Evolutionary conservation across 2,329 filamentous ascomycete genomes (phyloP).

Genomic region (Xylaria sp.): DNA sequence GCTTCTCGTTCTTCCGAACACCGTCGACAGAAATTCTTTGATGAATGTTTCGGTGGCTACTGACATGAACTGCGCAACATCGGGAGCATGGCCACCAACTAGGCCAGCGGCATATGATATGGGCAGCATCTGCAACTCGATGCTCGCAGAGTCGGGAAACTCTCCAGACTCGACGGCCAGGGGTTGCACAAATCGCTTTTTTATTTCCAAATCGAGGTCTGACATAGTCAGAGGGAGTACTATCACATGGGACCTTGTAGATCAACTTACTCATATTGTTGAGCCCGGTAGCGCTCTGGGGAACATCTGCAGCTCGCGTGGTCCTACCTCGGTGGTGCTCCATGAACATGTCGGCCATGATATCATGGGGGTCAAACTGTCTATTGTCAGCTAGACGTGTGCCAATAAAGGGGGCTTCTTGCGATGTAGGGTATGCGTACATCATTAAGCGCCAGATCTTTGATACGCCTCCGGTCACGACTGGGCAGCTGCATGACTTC

Average conservation of each 20-base stretch:
- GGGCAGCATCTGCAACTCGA: constrained; percentile 69
- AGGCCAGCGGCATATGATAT: constrained; percentile 72
- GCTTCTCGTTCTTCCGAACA: constrained; percentile 68
- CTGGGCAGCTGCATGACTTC: constrained; percentile 75
- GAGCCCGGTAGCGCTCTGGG: constrained; percentile 72
- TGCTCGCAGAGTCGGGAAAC: constrained; percentile 68
- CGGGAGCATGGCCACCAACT: constrained; percentile 61
- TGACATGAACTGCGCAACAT: constrained; percentile 68
- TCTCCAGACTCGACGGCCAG: constrained; percentile 71
- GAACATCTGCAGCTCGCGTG: constrained; percentile 61
- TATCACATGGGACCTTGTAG: constrained; percentile 32
- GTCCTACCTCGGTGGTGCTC: constrained; percentile 56
- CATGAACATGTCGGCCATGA: constrained; percentile 57
- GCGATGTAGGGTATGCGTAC: constrained; percentile 47
- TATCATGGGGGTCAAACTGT: constrained; percentile 62
- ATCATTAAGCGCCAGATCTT: constrained; percentile 67
- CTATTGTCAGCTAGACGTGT: constrained; percentile 28
- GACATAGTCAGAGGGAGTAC: constrained; percentile 10
- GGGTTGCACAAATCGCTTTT: constrained; percentile 68
- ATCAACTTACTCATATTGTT: constrained; percentile 76
- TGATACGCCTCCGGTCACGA: constrained; percentile 69
- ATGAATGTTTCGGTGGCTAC: constrained; percentile 71
- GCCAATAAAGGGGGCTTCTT: background rate
- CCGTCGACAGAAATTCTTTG: constrained; percentile 67
- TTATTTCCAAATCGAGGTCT: constrained; percentile 72